Conservation (phyloP, 2,329 filamentous ascomycete species). For the Hypoxylon sp. region DNA sequence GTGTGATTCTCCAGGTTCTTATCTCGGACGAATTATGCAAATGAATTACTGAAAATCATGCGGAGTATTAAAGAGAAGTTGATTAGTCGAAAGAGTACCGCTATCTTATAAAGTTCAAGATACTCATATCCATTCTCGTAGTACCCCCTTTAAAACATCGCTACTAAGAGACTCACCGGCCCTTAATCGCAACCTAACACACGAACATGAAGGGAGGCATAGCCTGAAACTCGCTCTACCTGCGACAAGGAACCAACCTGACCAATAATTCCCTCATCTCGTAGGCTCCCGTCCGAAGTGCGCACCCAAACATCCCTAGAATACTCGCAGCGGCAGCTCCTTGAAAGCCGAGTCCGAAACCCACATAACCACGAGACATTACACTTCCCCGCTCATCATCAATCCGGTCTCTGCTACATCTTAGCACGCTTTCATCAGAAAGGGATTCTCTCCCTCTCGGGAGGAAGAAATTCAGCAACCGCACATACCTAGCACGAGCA, state of each 20-base stretch:
- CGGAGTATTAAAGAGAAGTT: background rate
- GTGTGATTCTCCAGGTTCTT: background rate
- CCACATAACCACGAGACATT: background rate
- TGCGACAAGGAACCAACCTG: background rate
- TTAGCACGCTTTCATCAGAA: background rate
- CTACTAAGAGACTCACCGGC: constrained; percentile 1
- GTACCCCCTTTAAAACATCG: constrained; percentile 1
- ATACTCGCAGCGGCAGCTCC: background rate
- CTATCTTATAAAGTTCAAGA: constrained; percentile 13
- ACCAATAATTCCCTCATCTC: background rate
- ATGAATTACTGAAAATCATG: background rate
- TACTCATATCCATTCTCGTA: background rate
- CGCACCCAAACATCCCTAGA: background rate
- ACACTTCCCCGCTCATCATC: background rate
- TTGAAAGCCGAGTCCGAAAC: background rate
- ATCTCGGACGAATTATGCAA: background rate
- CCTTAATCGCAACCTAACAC: background rate
- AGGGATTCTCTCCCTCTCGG: background rate
- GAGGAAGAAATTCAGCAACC: background rate
- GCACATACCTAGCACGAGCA: constrained; percentile 9
- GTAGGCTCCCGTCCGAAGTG: background rate
- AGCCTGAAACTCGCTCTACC: background rate
- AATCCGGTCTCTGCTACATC: background rate
- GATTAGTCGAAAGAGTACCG: constrained; percentile 6
- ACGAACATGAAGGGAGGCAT: background rate